Percentiles rank a stretch among this genome's conserved stretches.
These are phyloP conservation scores for Fusarium phyllophilum DNA, from an alignment of 2,329 filamentous ascomycete genomes.

Conservation along the genomic window DNA sequence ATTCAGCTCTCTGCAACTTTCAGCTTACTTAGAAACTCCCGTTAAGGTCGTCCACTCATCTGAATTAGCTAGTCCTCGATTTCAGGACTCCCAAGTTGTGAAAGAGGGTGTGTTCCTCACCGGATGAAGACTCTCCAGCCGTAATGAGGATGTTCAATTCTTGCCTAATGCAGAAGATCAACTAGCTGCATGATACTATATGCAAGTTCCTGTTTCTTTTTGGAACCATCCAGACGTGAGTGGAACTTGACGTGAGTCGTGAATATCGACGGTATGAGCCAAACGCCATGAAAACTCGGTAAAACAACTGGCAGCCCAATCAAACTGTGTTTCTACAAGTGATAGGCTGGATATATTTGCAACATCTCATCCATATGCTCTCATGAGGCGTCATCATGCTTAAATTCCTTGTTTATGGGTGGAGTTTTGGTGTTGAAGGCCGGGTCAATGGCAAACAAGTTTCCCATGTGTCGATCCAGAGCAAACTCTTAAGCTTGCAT, in stretches of 20 bases:
- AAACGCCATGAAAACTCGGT: not conserved
- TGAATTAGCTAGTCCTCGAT: not conserved
- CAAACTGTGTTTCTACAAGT: not conserved
- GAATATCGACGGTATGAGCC: not conserved
- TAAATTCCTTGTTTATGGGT: not conserved
- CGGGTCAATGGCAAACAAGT: not conserved
- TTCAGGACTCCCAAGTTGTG: not conserved
- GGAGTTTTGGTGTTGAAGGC: not conserved
- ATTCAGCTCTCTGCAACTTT: not conserved
- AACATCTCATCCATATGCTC: not conserved
- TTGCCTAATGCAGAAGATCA: not conserved
- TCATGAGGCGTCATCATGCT: not conserved
- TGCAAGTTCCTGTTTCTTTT: not conserved
- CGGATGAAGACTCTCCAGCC: not conserved
- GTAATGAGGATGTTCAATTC: no score
- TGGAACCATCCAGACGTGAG: not conserved
- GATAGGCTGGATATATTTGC: rapidly evolving
- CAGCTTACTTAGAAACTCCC: no score
- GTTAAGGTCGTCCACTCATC: not conserved
- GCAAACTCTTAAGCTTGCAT: not conserved
- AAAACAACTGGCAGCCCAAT: not conserved
- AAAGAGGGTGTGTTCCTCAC: slow-evolving; percentile 1
- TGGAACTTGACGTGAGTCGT: not conserved
- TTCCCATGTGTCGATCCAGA: not conserved
- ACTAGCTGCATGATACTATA: not conserved